phyloP scores from a whole-genome alignment of 202 grass and related monocot genomes.

The Zoysia matrella region DNA sequence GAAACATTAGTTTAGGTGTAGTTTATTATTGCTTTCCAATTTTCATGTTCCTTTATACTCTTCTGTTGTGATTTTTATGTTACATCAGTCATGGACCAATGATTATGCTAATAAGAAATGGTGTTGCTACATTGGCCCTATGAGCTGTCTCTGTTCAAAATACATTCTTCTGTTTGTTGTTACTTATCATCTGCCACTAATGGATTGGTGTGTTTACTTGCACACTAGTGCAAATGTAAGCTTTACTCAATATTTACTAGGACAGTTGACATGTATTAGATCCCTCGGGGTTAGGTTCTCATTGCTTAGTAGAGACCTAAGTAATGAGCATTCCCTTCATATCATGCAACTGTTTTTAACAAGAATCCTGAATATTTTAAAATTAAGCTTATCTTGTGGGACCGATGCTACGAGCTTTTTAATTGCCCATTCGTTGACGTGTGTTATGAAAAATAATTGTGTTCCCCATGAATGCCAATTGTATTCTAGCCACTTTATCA shows the following conservation, averaged over 20 bases:
- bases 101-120: conserved; percentile 22
- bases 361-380: too few relatives aligned
- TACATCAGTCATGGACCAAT: conserved; percentile 9
- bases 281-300: background rate
- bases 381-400: too few relatives aligned
- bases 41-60: background rate
- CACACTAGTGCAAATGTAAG: conserved; percentile 18
- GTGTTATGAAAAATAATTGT: conserved; percentile 4
- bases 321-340: background rate
- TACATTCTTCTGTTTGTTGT: conserved; percentile 8
- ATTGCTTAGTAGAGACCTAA: background rate
- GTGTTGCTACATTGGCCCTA: conserved; percentile 1
- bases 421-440: background rate
- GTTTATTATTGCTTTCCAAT: background rate
- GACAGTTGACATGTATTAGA: conserved; percentile 2
- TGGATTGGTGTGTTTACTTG: conserved; percentile 23
- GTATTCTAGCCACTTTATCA: background rate
- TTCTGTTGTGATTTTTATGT: conserved; percentile 6
- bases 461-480: conserved; percentile 10
- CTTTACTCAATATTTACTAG: conserved; percentile 5
- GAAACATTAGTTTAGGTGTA: background rate
- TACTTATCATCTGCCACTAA: conserved; percentile 1
- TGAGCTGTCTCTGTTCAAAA: conserved; percentile 6
- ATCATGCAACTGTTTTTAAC: background rate
- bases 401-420: background rate